phyloP scores from a whole-genome alignment of 805 yeast species.

The Lachancea lanzarotensis region DNA sequence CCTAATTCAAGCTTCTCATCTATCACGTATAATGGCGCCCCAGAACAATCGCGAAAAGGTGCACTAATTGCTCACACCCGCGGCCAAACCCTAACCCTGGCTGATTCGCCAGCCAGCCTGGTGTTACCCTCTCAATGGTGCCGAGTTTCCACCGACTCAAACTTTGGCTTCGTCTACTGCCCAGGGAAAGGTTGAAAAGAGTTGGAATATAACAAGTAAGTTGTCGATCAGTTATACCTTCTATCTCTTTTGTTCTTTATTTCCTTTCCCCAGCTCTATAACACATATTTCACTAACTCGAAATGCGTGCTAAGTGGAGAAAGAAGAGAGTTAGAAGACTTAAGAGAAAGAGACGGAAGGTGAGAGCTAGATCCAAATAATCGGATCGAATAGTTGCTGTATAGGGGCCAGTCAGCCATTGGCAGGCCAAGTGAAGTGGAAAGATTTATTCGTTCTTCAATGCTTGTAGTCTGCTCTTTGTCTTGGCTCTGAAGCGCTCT shows the following conservation, averaged over 20 bases:
- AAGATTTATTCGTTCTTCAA: not conserved
- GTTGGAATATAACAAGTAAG: not conserved
- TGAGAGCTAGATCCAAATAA: slow-evolving; percentile 99
- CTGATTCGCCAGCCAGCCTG: not conserved
- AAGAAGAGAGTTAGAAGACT: slow-evolving; percentile 99
- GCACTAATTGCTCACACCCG: no score
- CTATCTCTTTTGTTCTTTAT: not conserved
- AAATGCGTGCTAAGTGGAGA: slow-evolving; percentile 98
- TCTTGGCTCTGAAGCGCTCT: not conserved
- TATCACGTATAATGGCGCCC: slow-evolving; percentile 1
- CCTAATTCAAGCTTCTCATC: not conserved
- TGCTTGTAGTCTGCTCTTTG: not conserved
- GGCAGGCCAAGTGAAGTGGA: not conserved
- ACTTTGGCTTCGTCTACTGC: slow-evolving; percentile 3
- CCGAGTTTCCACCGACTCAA: slow-evolving; percentile 4
- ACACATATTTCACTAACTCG: slow-evolving; percentile 25
- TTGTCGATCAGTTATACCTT: not conserved
- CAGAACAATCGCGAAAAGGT: not conserved
- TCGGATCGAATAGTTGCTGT: slow-evolving; percentile 35
- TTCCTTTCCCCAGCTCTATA: slow-evolving; percentile 8
- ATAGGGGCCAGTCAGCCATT: not conserved
- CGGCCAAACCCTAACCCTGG: slow-evolving; percentile 3
- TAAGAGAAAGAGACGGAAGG: slow-evolving; percentile 99
- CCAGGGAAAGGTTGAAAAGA: slow-evolving; percentile 8
- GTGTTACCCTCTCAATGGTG: slow-evolving; percentile 4